Base-by-base conservation (phyloP, 495 filamentous ascomycete species). In the Penicillium ochrochloron region DNA sequence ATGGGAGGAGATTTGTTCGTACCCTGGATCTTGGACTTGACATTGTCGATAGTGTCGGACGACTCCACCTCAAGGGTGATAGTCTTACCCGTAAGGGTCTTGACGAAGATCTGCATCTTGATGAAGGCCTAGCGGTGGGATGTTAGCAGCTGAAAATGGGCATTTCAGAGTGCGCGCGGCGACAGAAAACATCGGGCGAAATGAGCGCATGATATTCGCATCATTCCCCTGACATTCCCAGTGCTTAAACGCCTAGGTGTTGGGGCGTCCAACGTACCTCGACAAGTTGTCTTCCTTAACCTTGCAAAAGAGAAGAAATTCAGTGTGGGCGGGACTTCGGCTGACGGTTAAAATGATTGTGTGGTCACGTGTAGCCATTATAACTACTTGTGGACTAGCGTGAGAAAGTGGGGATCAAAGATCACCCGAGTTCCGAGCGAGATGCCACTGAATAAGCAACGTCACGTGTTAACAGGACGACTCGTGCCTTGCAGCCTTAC, bases 51-150 rank as follows among this genome's bases (percentile, higher is more conserved):
- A 75, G 94, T 98, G 84, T 99, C 96, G 73, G 88, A 92, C 64
- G 94, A 97, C 90, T 98, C 95, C 83, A 98, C 96, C 94, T 99
- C 95, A 75, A 99, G 96, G 92, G 95, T 99, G 90, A 98, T 98
- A 78, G 95, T 99, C 90, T 98, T 99, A 78, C 95, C 95, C 91
- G 96, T 98, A 66, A 99, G 94, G 92, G 95, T 98, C 87, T 98
- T 98, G 79, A 98, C 95, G 90, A 99, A 97, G 85, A 97, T 98
- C 90, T 98, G 94, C 95, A 98, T 98, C 72, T 78, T 83, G 75
- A 79, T 75, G 80, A 82, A 83, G 82, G 82, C 80, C 82, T 85
- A 63, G 7, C 11, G 41, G 35, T 17, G 27, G 56, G n/a, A 48
- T 23, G 63, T 68, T 46, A 70, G 71, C 69, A 25, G 19, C 37